Conservation (phyloP, 2,329 filamentous ascomycete species). For the Neophaeococcomyces mojaviensis region DNA sequence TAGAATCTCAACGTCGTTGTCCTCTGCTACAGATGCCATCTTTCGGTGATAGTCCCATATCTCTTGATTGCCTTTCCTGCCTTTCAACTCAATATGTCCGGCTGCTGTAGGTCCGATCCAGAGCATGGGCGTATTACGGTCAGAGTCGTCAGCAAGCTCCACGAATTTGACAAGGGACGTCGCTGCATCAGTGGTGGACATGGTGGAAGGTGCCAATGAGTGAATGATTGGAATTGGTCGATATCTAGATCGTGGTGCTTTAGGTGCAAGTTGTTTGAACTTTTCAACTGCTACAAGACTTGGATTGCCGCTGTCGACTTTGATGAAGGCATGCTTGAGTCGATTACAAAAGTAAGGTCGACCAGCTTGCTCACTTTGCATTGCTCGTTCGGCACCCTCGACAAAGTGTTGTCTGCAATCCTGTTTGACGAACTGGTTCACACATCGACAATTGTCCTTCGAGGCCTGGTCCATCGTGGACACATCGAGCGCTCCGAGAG, state of each 20-base stretch:
- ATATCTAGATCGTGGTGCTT: conserved; percentile 27
- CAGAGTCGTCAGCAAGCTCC: conserved; percentile 27
- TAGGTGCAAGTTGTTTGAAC: conserved; percentile 27
- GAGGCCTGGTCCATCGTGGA: conserved; percentile 32
- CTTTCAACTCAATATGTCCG: conserved; percentile 29
- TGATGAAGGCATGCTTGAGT: conserved; percentile 32
- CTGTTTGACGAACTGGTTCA: conserved; percentile 33
- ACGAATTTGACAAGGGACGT: conserved; percentile 36
- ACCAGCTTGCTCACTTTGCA: conserved; percentile 8
- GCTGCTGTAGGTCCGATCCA: conserved; percentile 36
- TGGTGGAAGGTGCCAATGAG: conserved; percentile 30
- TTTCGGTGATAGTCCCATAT: conserved; percentile 35
- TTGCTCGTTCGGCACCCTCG: conserved; percentile 9
- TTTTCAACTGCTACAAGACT: conserved; percentile 22
- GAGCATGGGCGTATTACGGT: conserved; percentile 35
- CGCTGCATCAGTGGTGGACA: conserved; percentile 26
- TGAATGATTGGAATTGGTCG: conserved; percentile 35
- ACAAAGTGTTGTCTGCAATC: conserved; percentile 26
- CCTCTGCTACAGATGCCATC: conserved; percentile 27
- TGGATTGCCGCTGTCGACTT: conserved; percentile 27
- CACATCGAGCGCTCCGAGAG: conserved; percentile 32
- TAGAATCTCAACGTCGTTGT: conserved; percentile 34
- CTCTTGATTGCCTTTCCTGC: conserved; percentile 28
- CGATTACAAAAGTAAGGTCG: conserved; percentile 22
- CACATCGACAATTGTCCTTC: conserved; percentile 31